A percentile compares a stretch with the other conserved stretches of the same genome.
Evolutionary conservation across 2,329 filamentous ascomycete species (phyloP).

Genomic region (Coniochaeta sp.): DNA sequence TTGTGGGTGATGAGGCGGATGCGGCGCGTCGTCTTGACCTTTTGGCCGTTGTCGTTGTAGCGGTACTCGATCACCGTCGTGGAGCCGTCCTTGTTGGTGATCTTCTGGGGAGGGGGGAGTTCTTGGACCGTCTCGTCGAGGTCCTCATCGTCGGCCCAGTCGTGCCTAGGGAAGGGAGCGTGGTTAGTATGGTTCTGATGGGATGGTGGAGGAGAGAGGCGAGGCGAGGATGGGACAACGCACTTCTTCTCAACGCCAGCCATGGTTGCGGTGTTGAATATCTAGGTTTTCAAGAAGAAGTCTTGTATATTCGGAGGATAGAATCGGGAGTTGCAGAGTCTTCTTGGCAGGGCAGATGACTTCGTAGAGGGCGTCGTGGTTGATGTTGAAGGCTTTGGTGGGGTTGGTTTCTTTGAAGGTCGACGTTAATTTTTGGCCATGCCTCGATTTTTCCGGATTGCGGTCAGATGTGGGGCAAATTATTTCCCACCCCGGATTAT

Average conservation of each 20-base stretch:
- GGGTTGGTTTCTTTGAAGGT: background rate
- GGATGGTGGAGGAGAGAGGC: background rate
- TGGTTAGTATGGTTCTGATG: background rate
- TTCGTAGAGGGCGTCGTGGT: background rate
- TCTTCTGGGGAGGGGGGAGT: slow-evolving; percentile 81
- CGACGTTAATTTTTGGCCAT: slow-evolving; percentile 3
- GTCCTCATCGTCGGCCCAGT: slow-evolving; percentile 97
- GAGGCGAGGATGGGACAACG: background rate
- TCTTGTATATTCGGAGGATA: background rate
- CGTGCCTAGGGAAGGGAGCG: slow-evolving; percentile 42
- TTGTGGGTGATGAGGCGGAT: slow-evolving; percentile 89
- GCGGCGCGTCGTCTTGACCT: slow-evolving; percentile 94
- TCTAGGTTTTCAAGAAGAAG: background rate
- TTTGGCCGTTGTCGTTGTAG: slow-evolving; percentile 88
- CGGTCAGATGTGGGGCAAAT: background rate
- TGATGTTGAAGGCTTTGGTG: background rate
- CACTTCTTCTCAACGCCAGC: background rate
- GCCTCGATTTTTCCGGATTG: background rate
- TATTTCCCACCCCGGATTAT: background rate
- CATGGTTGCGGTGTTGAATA: background rate
- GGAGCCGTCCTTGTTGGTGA: slow-evolving; percentile 96
- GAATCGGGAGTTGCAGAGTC: background rate
- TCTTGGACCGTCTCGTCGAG: slow-evolving; percentile 61
- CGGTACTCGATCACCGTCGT: slow-evolving; percentile 90
- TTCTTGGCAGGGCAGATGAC: background rate